These are phyloP conservation scores for Aspergillus neoniger DNA, from an alignment of 2,329 filamentous ascomycete genomes.

Conservation along the genomic window DNA sequence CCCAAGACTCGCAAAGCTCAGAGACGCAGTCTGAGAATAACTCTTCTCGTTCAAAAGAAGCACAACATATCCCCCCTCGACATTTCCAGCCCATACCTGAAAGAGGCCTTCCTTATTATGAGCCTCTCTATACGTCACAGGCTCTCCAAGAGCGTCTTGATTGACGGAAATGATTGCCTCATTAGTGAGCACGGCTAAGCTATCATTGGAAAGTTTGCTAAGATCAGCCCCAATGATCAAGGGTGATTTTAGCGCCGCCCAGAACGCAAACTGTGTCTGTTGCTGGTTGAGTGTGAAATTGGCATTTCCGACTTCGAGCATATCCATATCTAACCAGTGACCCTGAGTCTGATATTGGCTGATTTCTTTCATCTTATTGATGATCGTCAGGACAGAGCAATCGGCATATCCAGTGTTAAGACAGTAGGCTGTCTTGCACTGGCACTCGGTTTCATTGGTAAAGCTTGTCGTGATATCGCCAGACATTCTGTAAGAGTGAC, in stretches of 20 bases:
- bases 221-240: constrained; percentile 45
- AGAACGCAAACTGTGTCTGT: constrained; percentile 50
- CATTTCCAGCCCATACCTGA: constrained; percentile 6
- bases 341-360: constrained; percentile 28
- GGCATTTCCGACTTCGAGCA: constrained; percentile 51
- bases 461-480: constrained; percentile 29
- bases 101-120: neutral
- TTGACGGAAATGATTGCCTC: constrained; percentile 2
- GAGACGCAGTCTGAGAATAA: neutral
- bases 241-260: constrained; percentile 49
- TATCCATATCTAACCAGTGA: constrained; percentile 44
- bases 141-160: neutral
- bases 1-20: neutral
- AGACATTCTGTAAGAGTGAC: constrained; percentile 31
- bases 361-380: constrained; percentile 19
- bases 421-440: constrained; percentile 30
- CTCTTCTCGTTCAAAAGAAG: constrained; percentile 11
- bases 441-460: constrained; percentile 23
- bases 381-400: constrained; percentile 17
- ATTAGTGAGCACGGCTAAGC: constrained; percentile 1
- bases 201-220: neutral
- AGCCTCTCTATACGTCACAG: neutral
- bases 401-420: constrained; percentile 39
- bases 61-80: constrained; percentile 1
- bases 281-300: constrained; percentile 34